Base-by-base conservation (phyloP, 805 yeast species). In the Hanseniaspora taiwanica region DNA sequence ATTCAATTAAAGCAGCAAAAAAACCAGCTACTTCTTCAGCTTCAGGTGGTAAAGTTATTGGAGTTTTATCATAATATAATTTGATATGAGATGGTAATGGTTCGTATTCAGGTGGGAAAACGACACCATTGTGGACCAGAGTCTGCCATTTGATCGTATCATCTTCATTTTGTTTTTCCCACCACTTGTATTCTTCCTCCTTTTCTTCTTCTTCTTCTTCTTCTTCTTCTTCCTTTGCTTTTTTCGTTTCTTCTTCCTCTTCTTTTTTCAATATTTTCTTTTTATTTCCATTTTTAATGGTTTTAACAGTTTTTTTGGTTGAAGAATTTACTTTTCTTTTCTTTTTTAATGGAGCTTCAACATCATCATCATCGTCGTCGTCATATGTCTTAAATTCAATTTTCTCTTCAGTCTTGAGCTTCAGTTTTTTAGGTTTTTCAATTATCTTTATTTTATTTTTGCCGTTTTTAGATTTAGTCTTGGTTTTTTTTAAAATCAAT, bases 21-120 rank as follows among this genome's bases (percentile, higher is more conserved):
- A 86, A 89, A 0, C 96, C 96, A 0, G 96, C 97, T 27, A 89
- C 96, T 59, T 89, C 97, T 60, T 89, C 98, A 2, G 96, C 96
- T 42, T 69, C 81, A 1, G 65, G 62, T 1, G 95, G 89, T 43
- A 89, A 65, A 21, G 65, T 65, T 1, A 87, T 87, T 0, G 91
- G 82, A 47, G 72, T 68, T 1, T 83, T 84, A 48, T 81, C 80
- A 52, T 89, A 87, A 43, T 73, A 69, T 40, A 89, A 50, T 53
- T 81, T 83, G 31, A 87, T 81, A 51, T 74, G 70, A 4, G 72
- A 63, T 0, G 97, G 97, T 35, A 89, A 62, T 3, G 91, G 86
- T 54, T 80, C 87, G 57, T 89, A 89, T 2, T 75, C 80, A 0
- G 97, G 96, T 2, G 98, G 96, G 52, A 89, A 89, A 24, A 87